Conservation (phyloP, 2,329 filamentous ascomycete species). For the Xylariaceae sp. region DNA sequence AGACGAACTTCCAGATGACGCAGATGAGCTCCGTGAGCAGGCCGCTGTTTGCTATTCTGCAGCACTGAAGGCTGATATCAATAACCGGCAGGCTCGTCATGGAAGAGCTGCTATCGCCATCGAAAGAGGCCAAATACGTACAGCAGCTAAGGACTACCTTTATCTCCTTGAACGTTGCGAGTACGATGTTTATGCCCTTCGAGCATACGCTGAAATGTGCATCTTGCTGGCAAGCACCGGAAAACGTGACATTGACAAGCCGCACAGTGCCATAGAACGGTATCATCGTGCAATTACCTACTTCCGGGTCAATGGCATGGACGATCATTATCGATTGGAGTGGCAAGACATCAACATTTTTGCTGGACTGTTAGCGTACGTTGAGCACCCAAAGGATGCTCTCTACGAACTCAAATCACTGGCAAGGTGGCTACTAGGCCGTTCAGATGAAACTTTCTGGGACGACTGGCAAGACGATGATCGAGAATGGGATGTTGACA, state of each 20-base stretch:
- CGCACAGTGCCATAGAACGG: constrained; percentile 49
- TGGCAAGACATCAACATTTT: constrained; percentile 91
- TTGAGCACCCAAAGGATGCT: constrained; percentile 68
- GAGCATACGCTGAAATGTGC: constrained; percentile 63
- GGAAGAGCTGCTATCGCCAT: constrained; percentile 65
- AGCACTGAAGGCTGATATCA: constrained; percentile 63
- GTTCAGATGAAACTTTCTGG: constrained; percentile 78
- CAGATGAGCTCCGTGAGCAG: constrained; percentile 54
- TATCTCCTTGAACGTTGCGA: constrained; percentile 58
- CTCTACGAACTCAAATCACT: constrained; percentile 73
- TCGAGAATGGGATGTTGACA: constrained; percentile 83
- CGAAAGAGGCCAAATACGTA: constrained; percentile 58
- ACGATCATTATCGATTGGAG: constrained; percentile 49
- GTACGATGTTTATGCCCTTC: constrained; percentile 59
- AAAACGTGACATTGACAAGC: constrained; percentile 48
- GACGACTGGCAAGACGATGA: constrained; percentile 74
- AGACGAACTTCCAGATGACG: constrained; percentile 53
- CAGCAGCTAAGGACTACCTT: constrained; percentile 63
- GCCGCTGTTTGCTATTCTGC: constrained; percentile 65
- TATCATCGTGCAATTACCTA: constrained; percentile 56
- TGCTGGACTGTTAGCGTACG: constrained; percentile 75
- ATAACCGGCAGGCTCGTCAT: constrained; percentile 62
- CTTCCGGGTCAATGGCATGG: constrained; percentile 43
- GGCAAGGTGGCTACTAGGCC: constrained; percentile 81
- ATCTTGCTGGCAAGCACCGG: constrained; percentile 54